Base-by-base conservation (phyloP, 768 basidiomycete species). In the Porpolomopsis calyptriformis region DNA sequence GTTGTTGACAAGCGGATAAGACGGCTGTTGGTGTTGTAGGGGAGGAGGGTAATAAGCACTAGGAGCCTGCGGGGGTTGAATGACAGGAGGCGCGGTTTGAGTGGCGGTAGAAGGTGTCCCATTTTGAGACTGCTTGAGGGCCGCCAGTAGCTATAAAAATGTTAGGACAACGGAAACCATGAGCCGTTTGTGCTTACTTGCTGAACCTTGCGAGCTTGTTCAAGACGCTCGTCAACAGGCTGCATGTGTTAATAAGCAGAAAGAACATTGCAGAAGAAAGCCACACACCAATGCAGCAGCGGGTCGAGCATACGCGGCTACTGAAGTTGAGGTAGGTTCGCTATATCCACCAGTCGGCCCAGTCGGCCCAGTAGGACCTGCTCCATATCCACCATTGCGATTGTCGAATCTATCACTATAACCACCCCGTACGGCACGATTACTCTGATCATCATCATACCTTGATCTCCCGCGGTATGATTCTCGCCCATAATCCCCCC, bases 161-260 rank as follows among this genome's bases (percentile, higher is more conserved):
- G 18, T 37, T 41, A 25, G 47, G 2, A 16, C 27, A 11, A 45
- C 41, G 35, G 39, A n/a, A 31, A 41, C 14, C 16, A 27, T 1
- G 5, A 42, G 40, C 14, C 24, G 33, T 23, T 38, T 10, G 16
- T 12, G 52, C 61, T 10, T 48, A 80, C 77, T 55, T 89, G 85
- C 57, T 91, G 89, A 7, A 92, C 87, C 61, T 77, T 84, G 46
- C 81, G 77, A 6, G 89, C 88, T 69, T 91, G 85, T 56, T 93
- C 90, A 16, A 93, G 68, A 10, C 89, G 82, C 41, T 91, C 87
- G 48, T 91, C 86, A 9, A 67, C 61, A 33, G 71, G 65, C 75
- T 79, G 50, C 31, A 18, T 19, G 26, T 35, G 26, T 37, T 49
- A 53, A 43, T 20, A 24, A 40, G 20, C 22, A 33, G 24, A 1